Evolutionary conservation across 768 basidiomycete species (phyloP), one percentile per base, ranked within the genome.

Genomic region (Kwoniella sp.): DNA sequence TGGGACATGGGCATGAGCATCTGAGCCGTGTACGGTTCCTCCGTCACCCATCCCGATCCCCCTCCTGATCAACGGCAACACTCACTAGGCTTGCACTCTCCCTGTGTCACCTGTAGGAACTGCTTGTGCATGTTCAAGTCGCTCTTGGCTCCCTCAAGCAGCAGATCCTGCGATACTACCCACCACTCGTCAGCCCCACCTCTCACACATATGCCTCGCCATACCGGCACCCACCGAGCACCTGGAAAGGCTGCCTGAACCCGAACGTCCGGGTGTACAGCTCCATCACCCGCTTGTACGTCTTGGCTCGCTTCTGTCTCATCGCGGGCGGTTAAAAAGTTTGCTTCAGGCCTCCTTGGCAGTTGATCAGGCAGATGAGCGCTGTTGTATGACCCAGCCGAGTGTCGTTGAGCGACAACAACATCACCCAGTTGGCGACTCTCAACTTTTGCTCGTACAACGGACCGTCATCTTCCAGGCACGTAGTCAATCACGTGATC

Each of bases 291-390:
- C 90, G 90, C 60, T 86, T 82, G 76, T 96, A 96, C 0, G 85
- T 82, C 75, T 99, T 99, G 23, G 91, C 89, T 71, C 95, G 81
- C 76, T 89, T 95, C 77, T 95, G 89, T 49, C 91, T 80, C 95
- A 99, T 99, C 23, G n/a, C n/a, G n/a, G n/a, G n/a, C n/a, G n/a
- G n/a, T n/a, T n/a, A n/a, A n/a, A n/a, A n/a, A n/a, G n/a, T n/a
- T n/a, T n/a, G n/a, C n/a, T n/a, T n/a, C n/a, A n/a, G n/a, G n/a
- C n/a, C n/a, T n/a, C n/a, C n/a, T n/a, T n/a, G n/a, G n/a, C n/a
- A n/a, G n/a, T n/a, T n/a, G n/a, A n/a, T n/a, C n/a, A n/a, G n/a
- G n/a, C n/a, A n/a, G n/a, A n/a, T n/a, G n/a, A n/a, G n/a, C n/a
- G n/a, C n/a, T n/a, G n/a, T n/a, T n/a, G n/a, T n/a, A n/a, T n/a